Conservation (phyloP, 2,329 filamentous ascomycete genomes). For the Aspergillus pseudoterreus region DNA sequence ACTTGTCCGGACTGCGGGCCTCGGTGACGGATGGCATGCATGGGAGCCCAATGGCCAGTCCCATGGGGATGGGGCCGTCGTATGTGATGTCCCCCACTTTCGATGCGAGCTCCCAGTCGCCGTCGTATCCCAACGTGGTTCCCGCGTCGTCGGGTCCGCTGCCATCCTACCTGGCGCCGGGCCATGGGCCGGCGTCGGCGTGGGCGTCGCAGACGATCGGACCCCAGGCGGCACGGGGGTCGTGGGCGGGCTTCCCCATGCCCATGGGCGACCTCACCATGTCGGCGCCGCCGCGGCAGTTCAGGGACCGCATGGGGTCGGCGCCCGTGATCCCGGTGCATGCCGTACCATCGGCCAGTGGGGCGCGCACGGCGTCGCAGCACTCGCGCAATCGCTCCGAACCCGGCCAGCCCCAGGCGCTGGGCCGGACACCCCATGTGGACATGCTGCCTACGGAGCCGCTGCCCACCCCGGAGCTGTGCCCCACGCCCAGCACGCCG, state of each 20-base stretch:
- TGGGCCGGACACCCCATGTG: conserved; percentile 13
- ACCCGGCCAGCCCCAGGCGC: conserved; percentile 4
- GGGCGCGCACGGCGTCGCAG: conserved; percentile 19
- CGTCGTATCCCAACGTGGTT: conserved; percentile 21
- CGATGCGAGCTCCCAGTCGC: conserved; percentile 19
- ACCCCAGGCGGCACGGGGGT: conserved; percentile 15
- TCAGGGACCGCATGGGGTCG: conserved; percentile 32
- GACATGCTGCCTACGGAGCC: conserved; percentile 24
- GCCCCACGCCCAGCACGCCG: conserved; percentile 28
- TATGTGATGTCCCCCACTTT: conserved; percentile 26
- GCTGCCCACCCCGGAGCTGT: conserved; percentile 31
- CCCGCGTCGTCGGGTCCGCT: conserved; percentile 18
- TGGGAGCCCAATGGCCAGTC: conserved; percentile 5
- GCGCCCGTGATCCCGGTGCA: conserved; percentile 30
- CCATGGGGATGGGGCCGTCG: conserved; percentile 1
- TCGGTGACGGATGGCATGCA: conserved; percentile 23
- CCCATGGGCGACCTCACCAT: conserved; percentile 16
- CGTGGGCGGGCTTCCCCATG: conserved; percentile 23
- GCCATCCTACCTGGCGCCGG: conserved; percentile 24
- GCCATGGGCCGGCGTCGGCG: conserved; percentile 1
- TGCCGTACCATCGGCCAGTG: conserved; percentile 17
- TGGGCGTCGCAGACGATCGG: not conserved
- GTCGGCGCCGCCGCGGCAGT: conserved; percentile 18
- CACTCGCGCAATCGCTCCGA: conserved; percentile 20
- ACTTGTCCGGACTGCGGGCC: conserved; percentile 28